phyloP scores from a whole-genome alignment of 108 stramenopile genomes.

The Nitzschia palea region DNA sequence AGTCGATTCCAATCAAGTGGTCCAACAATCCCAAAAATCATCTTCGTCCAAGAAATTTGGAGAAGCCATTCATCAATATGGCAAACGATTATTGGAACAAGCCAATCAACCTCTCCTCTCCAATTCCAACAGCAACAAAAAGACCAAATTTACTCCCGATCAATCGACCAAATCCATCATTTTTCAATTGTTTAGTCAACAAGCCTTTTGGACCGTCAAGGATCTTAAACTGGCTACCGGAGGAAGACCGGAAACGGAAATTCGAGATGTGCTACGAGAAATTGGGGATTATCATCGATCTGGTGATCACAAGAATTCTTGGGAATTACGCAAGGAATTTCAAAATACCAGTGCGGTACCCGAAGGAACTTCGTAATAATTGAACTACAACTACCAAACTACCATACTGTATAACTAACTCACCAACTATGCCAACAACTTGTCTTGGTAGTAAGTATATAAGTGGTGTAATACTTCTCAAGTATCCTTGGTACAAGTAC shows the following conservation, averaged over 20 bases:
- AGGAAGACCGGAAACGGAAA: slow-evolving; percentile 68
- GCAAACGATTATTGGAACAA: slow-evolving; percentile 62
- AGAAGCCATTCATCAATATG: slow-evolving; percentile 71
- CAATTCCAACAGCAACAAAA: slow-evolving; percentile 20
- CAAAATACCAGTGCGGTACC: slow-evolving; percentile 32
- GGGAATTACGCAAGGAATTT: slow-evolving; percentile 52
- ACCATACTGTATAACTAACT: too few relatives aligned
- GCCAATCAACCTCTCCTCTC: not conserved
- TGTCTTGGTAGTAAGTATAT: too few relatives aligned
- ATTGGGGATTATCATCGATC: slow-evolving; percentile 79
- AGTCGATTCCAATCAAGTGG: slow-evolving; percentile 56
- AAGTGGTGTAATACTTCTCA: too few relatives aligned
- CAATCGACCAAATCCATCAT: slow-evolving; percentile 60
- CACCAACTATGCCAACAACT: too few relatives aligned
- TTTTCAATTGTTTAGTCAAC: slow-evolving; percentile 78
- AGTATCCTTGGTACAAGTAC: too few relatives aligned
- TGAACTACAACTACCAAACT: too few relatives aligned
- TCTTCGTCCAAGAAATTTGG: slow-evolving; percentile 54
- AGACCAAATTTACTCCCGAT: slow-evolving; percentile 50
- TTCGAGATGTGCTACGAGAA: slow-evolving; percentile 67
- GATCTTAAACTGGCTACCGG: slow-evolving; percentile 58
- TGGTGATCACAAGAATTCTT: slow-evolving; percentile 80
- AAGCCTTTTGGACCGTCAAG: slow-evolving; percentile 74
- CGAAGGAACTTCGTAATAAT: too few relatives aligned
- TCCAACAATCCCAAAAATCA: slow-evolving; percentile 34